Evolutionary conservation across 192 early-diverging fungal genomes (phyloP).

Genomic region (Backusella luteola): DNA sequence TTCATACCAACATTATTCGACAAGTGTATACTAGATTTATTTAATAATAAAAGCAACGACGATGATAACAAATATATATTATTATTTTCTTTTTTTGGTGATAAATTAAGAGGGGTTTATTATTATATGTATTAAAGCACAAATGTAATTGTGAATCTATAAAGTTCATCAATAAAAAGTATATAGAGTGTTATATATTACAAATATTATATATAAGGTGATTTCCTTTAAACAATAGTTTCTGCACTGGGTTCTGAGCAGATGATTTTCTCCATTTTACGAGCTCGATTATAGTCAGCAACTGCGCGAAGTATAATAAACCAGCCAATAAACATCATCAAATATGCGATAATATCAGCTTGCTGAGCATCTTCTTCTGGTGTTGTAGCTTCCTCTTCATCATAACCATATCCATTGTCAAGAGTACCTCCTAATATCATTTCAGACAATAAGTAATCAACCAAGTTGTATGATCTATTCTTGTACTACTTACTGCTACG

Average conservation of each 20-base stretch:
- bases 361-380: not conserved
- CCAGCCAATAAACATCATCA: conserved; percentile 70
- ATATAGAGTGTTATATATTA: not conserved
- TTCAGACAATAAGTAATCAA: not conserved
- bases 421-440: conserved; percentile 24
- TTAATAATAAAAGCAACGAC: not conserved
- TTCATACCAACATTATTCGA: not conserved
- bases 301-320: conserved; percentile 68
- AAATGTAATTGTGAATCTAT: not conserved
- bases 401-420: conserved; percentile 27
- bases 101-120: not conserved
- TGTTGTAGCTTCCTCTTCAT: conserved; percentile 14
- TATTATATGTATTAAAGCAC: not conserved
- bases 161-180: not conserved
- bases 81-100: conserved; percentile 3
- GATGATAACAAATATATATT: not conserved
- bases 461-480: not conserved
- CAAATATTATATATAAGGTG: not conserved
- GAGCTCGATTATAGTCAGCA: conserved; percentile 66
- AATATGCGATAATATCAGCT: conserved; percentile 49
- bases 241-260: not conserved
- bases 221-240: not conserved
- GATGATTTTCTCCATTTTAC: conserved; percentile 65
- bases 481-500: conserved; percentile 35
- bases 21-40: conserved; percentile 2